phyloP scores from a whole-genome alignment of 805 yeast species.

The Hagleromyces aurorensis region DNA sequence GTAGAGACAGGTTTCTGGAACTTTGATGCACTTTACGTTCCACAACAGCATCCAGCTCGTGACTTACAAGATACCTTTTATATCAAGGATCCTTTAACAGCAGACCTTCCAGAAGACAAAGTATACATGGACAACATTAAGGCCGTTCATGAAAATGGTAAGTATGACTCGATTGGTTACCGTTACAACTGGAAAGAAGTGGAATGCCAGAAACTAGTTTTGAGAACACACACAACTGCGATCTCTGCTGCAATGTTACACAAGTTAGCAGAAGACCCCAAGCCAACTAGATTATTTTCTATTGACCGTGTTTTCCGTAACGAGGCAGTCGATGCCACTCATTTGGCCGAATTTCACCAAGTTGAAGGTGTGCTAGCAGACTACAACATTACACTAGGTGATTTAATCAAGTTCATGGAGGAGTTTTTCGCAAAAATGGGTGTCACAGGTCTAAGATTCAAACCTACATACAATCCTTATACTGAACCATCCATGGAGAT shows the following conservation, averaged over 20 bases:
- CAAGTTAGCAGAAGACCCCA: conserved; percentile 77
- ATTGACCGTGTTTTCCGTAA: conserved; percentile 98
- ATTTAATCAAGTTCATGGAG: conserved; percentile 96
- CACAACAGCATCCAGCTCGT: conserved; percentile 99
- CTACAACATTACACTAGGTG: conserved; percentile 89
- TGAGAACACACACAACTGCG: conserved; percentile 97
- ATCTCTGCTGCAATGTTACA: conserved; percentile 85
- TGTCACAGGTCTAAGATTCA: conserved; percentile 88
- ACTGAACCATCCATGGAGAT: conserved; percentile 98
- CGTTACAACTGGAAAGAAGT: conserved; percentile 95
- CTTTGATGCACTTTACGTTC: conserved; percentile 91
- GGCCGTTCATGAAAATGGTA: conserved; percentile 82
- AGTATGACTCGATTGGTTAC: conserved; percentile 93
- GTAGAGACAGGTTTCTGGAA: conserved; percentile 99
- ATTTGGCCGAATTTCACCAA: conserved; percentile 98
- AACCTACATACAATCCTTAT: conserved; percentile 98
- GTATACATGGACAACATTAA: conserved; percentile 70
- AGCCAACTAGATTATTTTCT: conserved; percentile 85
- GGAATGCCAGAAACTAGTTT: conserved; percentile 83
- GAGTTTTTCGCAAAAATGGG: conserved; percentile 97
- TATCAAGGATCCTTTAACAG: conserved; percentile 82
- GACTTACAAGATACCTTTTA: conserved; percentile 98
- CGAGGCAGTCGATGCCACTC: conserved; percentile 99
- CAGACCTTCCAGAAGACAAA: conserved; percentile 76
- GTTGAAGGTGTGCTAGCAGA: conserved; percentile 99